Evolutionary conservation across 371 early-diverging fungal genomes (phyloP).

Genomic region (Rhizopus delemar): DNA sequence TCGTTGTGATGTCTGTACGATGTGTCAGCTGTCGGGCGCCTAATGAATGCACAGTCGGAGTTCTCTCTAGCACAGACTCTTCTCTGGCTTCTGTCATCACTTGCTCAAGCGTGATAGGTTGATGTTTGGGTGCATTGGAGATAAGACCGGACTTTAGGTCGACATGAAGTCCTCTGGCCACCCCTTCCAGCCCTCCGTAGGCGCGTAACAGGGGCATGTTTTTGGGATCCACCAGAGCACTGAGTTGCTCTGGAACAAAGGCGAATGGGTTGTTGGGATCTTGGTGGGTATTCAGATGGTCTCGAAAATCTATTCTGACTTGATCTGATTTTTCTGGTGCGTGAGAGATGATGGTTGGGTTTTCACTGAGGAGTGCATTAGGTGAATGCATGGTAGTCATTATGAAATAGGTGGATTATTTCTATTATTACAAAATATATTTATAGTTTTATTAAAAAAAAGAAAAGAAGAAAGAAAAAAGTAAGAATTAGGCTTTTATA

Average conservation of each 20-base stretch:
- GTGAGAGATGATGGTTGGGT: conserved; percentile 23
- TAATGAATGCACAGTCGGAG: conserved; percentile 26
- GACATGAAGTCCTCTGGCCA: conserved; percentile 54
- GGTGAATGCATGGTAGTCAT: conserved; percentile 3
- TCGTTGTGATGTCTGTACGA: conserved; percentile 17
- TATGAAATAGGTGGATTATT: background rate
- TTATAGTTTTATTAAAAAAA: too few species aligned
- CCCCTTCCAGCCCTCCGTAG: conserved; percentile 47
- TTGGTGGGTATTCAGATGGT: conserved; percentile 25
- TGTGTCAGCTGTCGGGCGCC: conserved; percentile 27
- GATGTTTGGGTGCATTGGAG: conserved; percentile 9
- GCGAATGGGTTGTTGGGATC: conserved; percentile 52
- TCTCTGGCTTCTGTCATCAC: conserved; percentile 10
- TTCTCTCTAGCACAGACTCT: conserved; percentile 11
- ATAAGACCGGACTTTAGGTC: conserved; percentile 47
- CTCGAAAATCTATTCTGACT: conserved; percentile 14
- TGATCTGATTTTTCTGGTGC: conserved; percentile 3
- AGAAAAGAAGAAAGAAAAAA: too few species aligned
- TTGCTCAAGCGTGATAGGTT: conserved; percentile 21
- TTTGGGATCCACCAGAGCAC: conserved; percentile 58
- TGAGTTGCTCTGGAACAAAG: conserved; percentile 47
- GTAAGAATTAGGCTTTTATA: too few species aligned
- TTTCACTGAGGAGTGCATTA: conserved; percentile 18
- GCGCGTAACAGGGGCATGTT: conserved; percentile 38
- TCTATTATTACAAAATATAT: too few species aligned